Base-by-base conservation (phyloP, 768 basidiomycete species). In the Lentinula edodes region DNA sequence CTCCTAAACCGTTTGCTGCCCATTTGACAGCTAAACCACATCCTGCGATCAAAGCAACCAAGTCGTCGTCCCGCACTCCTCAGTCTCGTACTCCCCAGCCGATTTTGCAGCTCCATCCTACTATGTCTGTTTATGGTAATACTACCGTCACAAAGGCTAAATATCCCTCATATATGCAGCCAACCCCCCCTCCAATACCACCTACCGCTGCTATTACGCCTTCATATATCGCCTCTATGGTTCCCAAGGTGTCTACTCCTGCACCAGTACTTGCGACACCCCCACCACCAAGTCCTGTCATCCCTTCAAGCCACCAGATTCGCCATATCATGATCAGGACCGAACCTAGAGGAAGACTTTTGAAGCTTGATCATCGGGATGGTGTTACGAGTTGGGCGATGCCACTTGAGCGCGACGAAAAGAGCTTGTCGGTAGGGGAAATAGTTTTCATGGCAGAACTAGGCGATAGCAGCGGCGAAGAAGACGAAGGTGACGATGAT, bases 341-440 rank as follows among this genome's bases (percentile, higher is more conserved):
- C n/a, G 76, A 85, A 52, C 90, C 90, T 10, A 74, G 72, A 9
- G 85, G 82, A 35, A 78, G 91, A 43, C 74, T 74, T 18, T 71
- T 93, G 42, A 74, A 74, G 35, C 74, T 93, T 35, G 85, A 90
- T 66, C 74, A 84, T 60, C 78, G 78, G 46, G 88, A 91, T 57
- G 89, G 90, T 4, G 91, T 93, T 52, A 84, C 81, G 68, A 83
- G 74, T 39, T 93, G 91, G 91, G 83, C 84, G 4, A 75, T 91
- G 70, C 79, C 85, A 52, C 77, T 92, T 38, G 75, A 76, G 9
- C 75, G 76, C 1, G 80, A 78, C 8, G 91, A 93, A 68, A 79
- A 79, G 3, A 78, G 77, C 2, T 57, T 93, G 16, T 71, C 79
- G 61, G 69, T 93, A 41, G 75, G 75, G 48, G 79, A 83, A 59